Evolutionary conservation across 2,329 filamentous ascomycete genomes (phyloP).

Genomic region (Lasiodiplodia gonubiensis): DNA sequence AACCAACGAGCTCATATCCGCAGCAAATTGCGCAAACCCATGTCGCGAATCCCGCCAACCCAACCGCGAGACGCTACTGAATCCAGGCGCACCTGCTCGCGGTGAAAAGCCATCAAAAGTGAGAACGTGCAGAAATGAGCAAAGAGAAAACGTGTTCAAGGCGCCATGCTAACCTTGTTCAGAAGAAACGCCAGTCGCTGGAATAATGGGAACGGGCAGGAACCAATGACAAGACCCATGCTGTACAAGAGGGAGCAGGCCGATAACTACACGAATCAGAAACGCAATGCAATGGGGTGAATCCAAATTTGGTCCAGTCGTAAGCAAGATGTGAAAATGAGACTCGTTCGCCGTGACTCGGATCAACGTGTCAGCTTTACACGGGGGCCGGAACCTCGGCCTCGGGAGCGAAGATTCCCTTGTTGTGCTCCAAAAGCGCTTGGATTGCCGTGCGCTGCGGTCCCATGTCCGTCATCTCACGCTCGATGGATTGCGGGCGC

Average conservation of each 20-base stretch:
- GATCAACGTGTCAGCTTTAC: constrained; percentile 20
- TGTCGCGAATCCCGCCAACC: constrained; percentile 5
- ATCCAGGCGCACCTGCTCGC: background rate
- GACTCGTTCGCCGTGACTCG: constrained; percentile 15
- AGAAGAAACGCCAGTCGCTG: constrained; percentile 23
- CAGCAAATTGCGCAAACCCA: constrained; percentile 13
- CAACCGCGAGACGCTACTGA: constrained; percentile 1
- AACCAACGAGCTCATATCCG: constrained; percentile 9
- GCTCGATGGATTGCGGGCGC: constrained; percentile 85
- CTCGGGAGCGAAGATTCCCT: constrained; percentile 69
- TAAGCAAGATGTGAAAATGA: constrained; percentile 13
- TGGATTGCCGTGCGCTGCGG: constrained; percentile 91
- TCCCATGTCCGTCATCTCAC: constrained; percentile 96
- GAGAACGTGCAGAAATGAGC: constrained; percentile 6
- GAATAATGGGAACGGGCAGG: constrained; percentile 4
- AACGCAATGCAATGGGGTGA: constrained; percentile 19
- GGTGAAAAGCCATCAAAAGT: constrained; percentile 7
- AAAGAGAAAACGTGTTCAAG: constrained; percentile 2
- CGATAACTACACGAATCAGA: constrained; percentile 22
- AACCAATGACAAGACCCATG: constrained; percentile 17
- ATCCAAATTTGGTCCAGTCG: constrained; percentile 20
- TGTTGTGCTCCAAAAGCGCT: constrained; percentile 89
- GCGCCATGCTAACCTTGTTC: constrained; percentile 14
- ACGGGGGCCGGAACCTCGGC: constrained; percentile 14
- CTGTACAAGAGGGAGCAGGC: constrained; percentile 19